Evolutionary conservation across 768 basidiomycete species (phyloP).

Genomic region (Russula olivacea): DNA sequence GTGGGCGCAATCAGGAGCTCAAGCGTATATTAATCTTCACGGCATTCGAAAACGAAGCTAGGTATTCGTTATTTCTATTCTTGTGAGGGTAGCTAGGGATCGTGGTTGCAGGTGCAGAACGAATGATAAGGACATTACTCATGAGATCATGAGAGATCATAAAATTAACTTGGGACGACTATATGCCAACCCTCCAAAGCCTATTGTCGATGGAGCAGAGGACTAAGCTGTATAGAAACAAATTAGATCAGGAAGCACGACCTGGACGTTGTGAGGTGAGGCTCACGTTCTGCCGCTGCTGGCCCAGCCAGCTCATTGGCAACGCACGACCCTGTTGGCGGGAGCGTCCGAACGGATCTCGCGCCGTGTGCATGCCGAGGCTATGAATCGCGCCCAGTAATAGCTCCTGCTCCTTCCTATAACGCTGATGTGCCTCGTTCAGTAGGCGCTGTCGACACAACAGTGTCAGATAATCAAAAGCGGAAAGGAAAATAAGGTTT

Average conservation of each 20-base stretch:
- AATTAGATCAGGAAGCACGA: neutral
- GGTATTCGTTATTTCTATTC: neutral
- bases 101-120: neutral
- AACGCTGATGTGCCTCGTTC: slow-evolving; percentile 22
- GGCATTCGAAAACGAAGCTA: no score
- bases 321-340: slow-evolving; percentile 12
- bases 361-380: slow-evolving; percentile 18
- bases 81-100: neutral
- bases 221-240: slow-evolving; percentile 14
- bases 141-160: neutral
- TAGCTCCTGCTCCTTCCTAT: slow-evolving; percentile 25
- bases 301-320: slow-evolving; percentile 24
- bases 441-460: slow-evolving; percentile 15
- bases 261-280: neutral
- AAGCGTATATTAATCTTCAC: no score
- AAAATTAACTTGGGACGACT: neutral
- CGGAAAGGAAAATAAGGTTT: slow-evolving; percentile 26
- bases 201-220: slow-evolving; percentile 16
- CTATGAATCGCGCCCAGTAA: slow-evolving; percentile 22
- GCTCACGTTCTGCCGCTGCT: slow-evolving; percentile 25
- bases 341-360: slow-evolving; percentile 18
- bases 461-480: neutral
- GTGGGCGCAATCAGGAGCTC: no score
- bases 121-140: neutral
- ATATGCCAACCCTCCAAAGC: neutral